Evolutionary conservation across 495 filamentous ascomycete genomes (phyloP).

Genomic region (Cryomyces antarcticus): DNA sequence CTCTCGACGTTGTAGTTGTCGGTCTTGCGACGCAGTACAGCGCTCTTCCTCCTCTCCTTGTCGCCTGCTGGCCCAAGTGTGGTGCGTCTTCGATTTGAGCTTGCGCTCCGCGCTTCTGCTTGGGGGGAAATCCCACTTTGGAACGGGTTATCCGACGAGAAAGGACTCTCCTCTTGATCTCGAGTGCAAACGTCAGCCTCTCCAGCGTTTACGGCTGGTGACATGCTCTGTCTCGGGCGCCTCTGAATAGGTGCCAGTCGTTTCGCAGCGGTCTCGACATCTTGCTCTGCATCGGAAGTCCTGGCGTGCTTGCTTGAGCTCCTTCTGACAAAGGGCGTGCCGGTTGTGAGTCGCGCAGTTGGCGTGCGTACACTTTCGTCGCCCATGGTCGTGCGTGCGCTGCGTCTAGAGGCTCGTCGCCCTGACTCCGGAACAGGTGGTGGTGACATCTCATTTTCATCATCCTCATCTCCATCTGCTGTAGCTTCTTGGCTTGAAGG

Average conservation of each 20-base stretch:
- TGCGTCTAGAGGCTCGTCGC: conserved; percentile 8
- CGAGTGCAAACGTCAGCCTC: conserved; percentile 5
- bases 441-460: conserved; percentile 21
- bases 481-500: conserved; percentile 34
- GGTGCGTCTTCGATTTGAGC: conserved; percentile 25
- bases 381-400: conserved; percentile 15
- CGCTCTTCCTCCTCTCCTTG: conserved; percentile 26
- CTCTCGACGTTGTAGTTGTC: conserved; percentile 13
- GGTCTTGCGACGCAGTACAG: conserved; percentile 22
- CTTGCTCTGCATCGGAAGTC: conserved; percentile 21
- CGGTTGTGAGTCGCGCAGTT: conserved; percentile 4
- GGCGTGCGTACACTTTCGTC: conserved; percentile 21
- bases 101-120: conserved; percentile 17
- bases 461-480: conserved; percentile 21
- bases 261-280: conserved; percentile 20
- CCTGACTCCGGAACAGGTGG: conserved; percentile 13
- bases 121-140: conserved; percentile 61
- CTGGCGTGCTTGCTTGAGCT: conserved; percentile 34
- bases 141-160: conserved; percentile 83
- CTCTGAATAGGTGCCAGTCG: background rate
- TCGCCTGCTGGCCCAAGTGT: conserved; percentile 11
- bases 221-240: conserved; percentile 32
- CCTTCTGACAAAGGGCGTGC: conserved; percentile 21
- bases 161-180: conserved; percentile 33
- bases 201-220: conserved; percentile 1